Base-by-base conservation (phyloP, 768 basidiomycete genomes). In the Tricholoma furcatifolium region DNA sequence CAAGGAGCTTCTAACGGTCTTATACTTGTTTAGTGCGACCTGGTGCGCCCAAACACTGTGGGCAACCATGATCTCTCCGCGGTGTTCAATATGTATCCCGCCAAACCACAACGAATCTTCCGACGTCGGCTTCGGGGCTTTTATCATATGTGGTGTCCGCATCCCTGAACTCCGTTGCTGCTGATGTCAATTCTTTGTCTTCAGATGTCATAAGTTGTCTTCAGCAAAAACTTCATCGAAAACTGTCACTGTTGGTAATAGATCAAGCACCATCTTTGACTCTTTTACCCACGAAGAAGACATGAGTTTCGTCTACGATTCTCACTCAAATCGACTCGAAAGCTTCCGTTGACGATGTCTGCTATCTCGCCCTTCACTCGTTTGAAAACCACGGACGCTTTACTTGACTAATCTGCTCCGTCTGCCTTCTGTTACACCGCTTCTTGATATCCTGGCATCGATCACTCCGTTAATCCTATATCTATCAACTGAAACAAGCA, bases 291-390 rank as follows among this genome's bases (percentile, higher is more conserved):
- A 32, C 36, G 53, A 21, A 43, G 47, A 54, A 54, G 47, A 40
- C 46, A 42, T 40, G 53, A 43, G 52, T 39, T 45, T 47, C 20
- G 30, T 32, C 39, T 35, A 47, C n/a, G n/a, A n/a, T n/a, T n/a
- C n/a, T n/a, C 42, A 32, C 17, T 24, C 32, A 30, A 30, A 27
- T 42, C 27, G 35, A 23, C 21, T 47, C 21, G n/a, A 43, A 45
- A 40, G 39, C 34, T 44, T 32, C 43, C 31, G 27, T 12, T 21
- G 5, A 27, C 27, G 27, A 27, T 42, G 17, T 42, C 36, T 47
- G 30, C 40, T 31, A 42, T 48, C 31, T 6, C 17, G 15, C 1
- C 50, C 43, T 44, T 43, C 20, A 12, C 41, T 47, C 40, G 27
- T 34, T n/a, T 52, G 36, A 44, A 27, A 51, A 24, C 38, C 43